Conservation (phyloP, 495 filamentous ascomycete genomes). For the Tuber indicum region DNA sequence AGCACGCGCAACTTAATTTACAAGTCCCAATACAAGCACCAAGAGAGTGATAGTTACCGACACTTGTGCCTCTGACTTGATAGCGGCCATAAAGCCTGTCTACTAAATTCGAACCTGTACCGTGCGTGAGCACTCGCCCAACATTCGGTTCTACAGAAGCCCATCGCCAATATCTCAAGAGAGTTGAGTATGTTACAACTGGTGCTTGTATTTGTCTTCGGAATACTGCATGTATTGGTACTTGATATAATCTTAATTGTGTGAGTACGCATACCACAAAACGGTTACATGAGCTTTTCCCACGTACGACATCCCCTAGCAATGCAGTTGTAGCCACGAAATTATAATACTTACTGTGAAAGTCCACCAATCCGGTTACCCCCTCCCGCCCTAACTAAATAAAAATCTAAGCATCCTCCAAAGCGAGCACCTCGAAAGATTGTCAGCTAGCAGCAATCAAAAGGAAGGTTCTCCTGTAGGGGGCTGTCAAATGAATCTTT, state of each 20-base stretch:
- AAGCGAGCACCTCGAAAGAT: not conserved
- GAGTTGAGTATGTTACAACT: not conserved
- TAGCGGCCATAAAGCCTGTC: not conserved
- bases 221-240: not conserved
- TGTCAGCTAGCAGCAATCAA: not conserved
- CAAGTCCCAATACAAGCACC: not conserved
- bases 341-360: not conserved
- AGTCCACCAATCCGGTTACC: not conserved
- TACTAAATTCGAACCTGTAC: not conserved
- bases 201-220: not conserved
- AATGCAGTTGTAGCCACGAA: not conserved
- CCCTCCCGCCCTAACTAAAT: not conserved
- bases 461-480: conserved; percentile 37
- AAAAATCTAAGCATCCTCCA: not conserved
- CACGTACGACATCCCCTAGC: not conserved
- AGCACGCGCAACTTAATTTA: not conserved
- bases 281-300: not conserved
- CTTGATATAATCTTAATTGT: not conserved
- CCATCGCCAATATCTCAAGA: not conserved
- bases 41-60: not conserved
- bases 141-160: not conserved
- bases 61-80: not conserved
- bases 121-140: not conserved
- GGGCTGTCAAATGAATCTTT: not conserved
- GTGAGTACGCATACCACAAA: not conserved